Evolutionary conservation across 2,329 filamentous ascomycete species (phyloP).

Genomic region (Botrytis deweyae): DNA sequence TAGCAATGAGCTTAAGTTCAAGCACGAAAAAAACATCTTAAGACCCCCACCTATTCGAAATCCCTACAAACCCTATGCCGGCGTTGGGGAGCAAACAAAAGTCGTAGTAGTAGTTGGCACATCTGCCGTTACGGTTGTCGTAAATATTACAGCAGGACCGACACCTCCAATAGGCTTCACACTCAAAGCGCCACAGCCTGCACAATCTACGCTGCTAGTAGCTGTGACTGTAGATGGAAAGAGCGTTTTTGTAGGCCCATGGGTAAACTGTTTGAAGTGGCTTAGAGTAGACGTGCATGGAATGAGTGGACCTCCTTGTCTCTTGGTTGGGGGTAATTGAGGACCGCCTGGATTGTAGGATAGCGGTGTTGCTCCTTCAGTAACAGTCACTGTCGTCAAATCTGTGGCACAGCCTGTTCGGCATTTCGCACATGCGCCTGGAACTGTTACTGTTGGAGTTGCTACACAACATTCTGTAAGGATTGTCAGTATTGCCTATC

Average conservation of each 20-base stretch:
- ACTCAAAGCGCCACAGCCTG: conserved; percentile 11
- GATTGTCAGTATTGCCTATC: not conserved
- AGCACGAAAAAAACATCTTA: not conserved
- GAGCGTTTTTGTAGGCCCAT: conserved; percentile 12
- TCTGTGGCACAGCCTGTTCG: conserved; percentile 33
- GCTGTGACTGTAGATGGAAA: conserved; percentile 9
- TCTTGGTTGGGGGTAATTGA: conserved; percentile 2
- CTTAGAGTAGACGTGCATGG: conserved; percentile 15
- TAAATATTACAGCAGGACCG: conserved; percentile 13
- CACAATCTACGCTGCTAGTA: conserved; percentile 17
- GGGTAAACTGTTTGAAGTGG: not conserved
- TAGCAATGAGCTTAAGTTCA: not conserved
- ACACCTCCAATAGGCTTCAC: conserved; percentile 11
- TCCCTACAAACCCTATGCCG: not conserved
- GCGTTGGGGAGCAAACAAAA: conserved; percentile 4
- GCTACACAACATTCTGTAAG: conserved; percentile 12
- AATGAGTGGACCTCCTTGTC: not conserved
- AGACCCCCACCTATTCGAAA: not conserved
- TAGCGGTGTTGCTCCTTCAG: not conserved
- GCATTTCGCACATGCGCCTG: conserved; percentile 35
- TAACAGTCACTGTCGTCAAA: conserved; percentile 10
- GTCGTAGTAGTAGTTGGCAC: conserved; percentile 7
- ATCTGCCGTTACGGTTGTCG: conserved; percentile 10
- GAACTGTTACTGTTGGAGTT: conserved; percentile 38
- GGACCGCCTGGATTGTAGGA: conserved; percentile 11